Evolutionary conservation across 2,329 filamentous ascomycete genomes (phyloP).

Genomic region (Parascedosporium putredinis): DNA sequence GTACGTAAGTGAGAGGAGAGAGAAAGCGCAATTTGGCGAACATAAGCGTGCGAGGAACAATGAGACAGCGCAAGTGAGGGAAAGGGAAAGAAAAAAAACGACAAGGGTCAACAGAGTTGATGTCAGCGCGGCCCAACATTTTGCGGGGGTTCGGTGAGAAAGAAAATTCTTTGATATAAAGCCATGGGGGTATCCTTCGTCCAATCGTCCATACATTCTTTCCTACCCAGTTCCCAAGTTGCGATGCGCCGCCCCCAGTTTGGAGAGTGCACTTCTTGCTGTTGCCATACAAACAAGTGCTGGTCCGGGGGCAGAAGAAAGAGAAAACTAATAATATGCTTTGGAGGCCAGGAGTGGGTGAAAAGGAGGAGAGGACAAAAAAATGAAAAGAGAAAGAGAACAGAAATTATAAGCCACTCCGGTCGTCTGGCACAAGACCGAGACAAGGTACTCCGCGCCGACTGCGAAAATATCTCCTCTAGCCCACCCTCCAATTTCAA

Average conservation of each 20-base stretch:
- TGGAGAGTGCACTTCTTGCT: conserved; percentile 18
- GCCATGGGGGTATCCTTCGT: conserved; percentile 31
- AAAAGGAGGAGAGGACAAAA: too few relatives aligned
- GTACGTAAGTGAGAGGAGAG: conserved; percentile 3
- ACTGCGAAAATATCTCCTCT: background rate
- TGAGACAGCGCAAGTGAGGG: too few relatives aligned
- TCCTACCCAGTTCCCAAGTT: conserved; percentile 17
- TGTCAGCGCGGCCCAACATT: too few relatives aligned
- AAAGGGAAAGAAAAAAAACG: conserved; percentile 4
- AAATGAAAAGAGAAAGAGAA: conserved; percentile 14
- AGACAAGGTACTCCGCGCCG: background rate
- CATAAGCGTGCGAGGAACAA: too few relatives aligned
- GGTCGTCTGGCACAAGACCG: background rate
- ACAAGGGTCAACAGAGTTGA: conserved; percentile 1
- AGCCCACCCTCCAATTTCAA: too few relatives aligned
- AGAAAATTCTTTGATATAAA: conserved; percentile 10
- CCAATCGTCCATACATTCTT: conserved; percentile 34
- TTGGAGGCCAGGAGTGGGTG: conserved; percentile 3
- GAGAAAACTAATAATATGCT: conserved; percentile 15
- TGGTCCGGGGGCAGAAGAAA: conserved; percentile 20
- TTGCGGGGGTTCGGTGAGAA: background rate
- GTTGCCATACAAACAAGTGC: conserved; percentile 28
- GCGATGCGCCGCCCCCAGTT: conserved; percentile 18
- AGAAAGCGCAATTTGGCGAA: too few relatives aligned
- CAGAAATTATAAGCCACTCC: conserved; percentile 6